phyloP scores from a whole-genome alignment of 768 basidiomycete species.

The Kwoniella sp. region DNA sequence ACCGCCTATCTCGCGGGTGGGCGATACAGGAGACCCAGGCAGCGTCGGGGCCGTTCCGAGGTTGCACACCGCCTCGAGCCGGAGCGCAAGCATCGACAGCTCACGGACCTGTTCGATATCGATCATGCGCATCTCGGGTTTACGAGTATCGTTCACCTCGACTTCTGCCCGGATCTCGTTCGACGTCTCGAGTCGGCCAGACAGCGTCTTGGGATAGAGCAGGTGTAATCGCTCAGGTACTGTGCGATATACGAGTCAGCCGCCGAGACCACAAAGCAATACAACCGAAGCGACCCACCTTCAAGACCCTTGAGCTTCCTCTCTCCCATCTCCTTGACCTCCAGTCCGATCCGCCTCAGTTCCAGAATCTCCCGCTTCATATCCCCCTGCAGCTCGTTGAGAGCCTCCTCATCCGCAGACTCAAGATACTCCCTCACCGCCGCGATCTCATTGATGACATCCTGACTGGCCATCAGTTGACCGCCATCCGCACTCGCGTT shows the following conservation, averaged over 20 bases:
- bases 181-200: slow-evolving; percentile 62
- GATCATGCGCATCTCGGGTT: slow-evolving; percentile 35
- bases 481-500: slow-evolving; percentile 78
- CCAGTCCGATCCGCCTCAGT: slow-evolving; percentile 66
- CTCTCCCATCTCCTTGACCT: slow-evolving; percentile 75
- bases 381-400: slow-evolving; percentile 46
- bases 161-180: slow-evolving; percentile 44
- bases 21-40: slow-evolving; percentile 55
- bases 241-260: slow-evolving; percentile 4
- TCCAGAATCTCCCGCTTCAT: slow-evolving; percentile 60
- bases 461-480: slow-evolving; percentile 85
- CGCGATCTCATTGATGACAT: slow-evolving; percentile 59
- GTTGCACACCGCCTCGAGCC: slow-evolving; percentile 66
- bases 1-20: slow-evolving; percentile 50
- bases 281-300: slow-evolving; percentile 46
- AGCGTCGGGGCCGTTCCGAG: slow-evolving; percentile 22
- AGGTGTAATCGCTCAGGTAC: slow-evolving; percentile 80
- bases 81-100: slow-evolving; percentile 67
- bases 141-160: slow-evolving; percentile 35
- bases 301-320: slow-evolving; percentile 91
- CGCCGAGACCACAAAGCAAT: background rate
- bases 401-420: slow-evolving; percentile 43
- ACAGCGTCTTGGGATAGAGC: slow-evolving; percentile 71
- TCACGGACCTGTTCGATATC: slow-evolving; percentile 66
- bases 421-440: slow-evolving; percentile 57